These are phyloP conservation scores for Litsea cubeba DNA, from an alignment of 164 flowering plant genomes.

Conservation along the genomic window DNA sequence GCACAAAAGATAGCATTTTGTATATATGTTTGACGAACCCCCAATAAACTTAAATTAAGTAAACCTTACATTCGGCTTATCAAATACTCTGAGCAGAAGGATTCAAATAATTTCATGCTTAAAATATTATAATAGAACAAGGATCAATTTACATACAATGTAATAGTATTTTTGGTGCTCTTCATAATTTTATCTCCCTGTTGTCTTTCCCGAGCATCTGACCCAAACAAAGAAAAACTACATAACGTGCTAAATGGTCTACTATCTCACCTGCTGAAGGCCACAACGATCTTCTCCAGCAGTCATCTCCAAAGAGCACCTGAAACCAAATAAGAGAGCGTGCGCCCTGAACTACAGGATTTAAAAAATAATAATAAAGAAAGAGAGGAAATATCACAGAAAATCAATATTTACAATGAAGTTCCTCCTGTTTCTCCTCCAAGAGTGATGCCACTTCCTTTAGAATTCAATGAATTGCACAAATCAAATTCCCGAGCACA, in stretches of 20 bases:
- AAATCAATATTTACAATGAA: background rate
- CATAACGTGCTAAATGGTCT: background rate
- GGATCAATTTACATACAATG: no score
- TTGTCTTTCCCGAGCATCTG: background rate
- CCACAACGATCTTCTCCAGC: background rate
- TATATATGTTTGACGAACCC: background rate
- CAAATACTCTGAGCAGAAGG: background rate
- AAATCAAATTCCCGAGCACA: background rate
- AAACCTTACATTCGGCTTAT: no score
- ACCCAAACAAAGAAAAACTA: background rate
- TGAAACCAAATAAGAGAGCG: no score
- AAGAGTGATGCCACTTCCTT: background rate
- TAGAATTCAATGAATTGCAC: background rate
- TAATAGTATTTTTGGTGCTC: background rate
- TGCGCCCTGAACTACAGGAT: background rate
- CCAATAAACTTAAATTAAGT: background rate
- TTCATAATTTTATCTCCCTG: background rate
- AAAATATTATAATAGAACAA: background rate
- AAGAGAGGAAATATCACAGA: background rate
- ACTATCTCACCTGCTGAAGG: background rate
- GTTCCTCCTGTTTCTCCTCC: background rate
- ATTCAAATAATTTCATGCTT: background rate
- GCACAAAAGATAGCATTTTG: background rate
- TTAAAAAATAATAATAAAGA: background rate
- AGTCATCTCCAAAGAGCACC: background rate